Base-by-base conservation (phyloP, 192 early-diverging fungal genomes). In the Coemansia sp. region DNA sequence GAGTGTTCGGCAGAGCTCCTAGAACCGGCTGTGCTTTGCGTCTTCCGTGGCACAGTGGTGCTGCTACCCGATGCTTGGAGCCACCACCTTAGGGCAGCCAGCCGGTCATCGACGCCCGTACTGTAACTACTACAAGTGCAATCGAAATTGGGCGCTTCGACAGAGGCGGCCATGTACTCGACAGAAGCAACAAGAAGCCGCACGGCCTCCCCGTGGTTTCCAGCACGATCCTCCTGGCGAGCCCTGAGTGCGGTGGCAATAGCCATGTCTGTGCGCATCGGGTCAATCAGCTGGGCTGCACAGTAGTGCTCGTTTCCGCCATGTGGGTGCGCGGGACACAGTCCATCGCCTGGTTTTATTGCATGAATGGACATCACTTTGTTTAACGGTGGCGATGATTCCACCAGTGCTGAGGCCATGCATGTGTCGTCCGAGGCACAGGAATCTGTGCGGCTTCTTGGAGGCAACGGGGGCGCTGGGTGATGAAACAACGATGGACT, bases 221-320 rank as follows among this genome's bases (percentile, higher is more conserved):
- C 79, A 8, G 54, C 9, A 40, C 61, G 56, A 45, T 82, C 79
- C 45, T 73, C 57, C 45, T 82, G 79, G 16, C 65, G 71, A 9
- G 79, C 79, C 10, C 74, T 68, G 0, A 76, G 37, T 0, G 71
- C 65, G 26, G 69, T 21, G 0, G 79, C 71, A 53, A 82, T 67
- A 0, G 71, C 74, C 15, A 61, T 68, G 13, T 82, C 68, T 1
- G 49, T 41, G 37, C 13, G 32, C 57, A 19, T 16, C 6, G 32
- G 57, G 39, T 59, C 38, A 9, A 59, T 59, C n/a, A 59, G 37
- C 32, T 23, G 5, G 8, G 13, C n/a, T 6, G 37, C 5, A 16
- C 52, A 50, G 48, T 50, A 4, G 19, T 18, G 15, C 13, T 15
- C 4, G 4, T 8, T 26, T 54, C 21, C 52, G n/a, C n/a, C 13